Conservation (phyloP, 768 basidiomycete genomes). For the Hortiboletus campestris region DNA sequence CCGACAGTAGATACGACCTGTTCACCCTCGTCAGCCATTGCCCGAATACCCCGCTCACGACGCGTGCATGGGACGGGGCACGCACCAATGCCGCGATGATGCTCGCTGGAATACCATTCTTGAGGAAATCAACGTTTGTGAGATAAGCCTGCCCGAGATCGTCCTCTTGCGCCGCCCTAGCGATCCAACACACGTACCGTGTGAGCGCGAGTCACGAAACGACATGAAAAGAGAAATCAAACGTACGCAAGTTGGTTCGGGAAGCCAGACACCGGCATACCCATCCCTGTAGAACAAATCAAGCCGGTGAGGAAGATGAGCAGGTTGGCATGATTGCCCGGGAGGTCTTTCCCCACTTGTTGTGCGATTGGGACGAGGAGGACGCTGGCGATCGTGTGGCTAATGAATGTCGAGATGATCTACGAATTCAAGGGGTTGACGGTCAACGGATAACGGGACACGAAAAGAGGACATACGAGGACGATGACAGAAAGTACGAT, state of each 20-base stretch:
- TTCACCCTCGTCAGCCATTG: background rate
- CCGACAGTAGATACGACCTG: conserved; percentile 22
- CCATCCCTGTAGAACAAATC: conserved; percentile 96
- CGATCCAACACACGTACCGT: background rate
- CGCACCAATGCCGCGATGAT: conserved; percentile 78
- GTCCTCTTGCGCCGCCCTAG: conserved; percentile 88
- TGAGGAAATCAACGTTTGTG: conserved; percentile 82
- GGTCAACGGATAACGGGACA: background rate
- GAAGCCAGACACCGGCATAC: conserved; percentile 98
- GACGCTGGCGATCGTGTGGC: conserved; percentile 95
- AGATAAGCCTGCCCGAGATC: conserved; percentile 90
- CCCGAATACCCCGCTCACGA: too few species aligned
- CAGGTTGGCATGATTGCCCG: conserved; percentile 67
- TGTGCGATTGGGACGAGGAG: conserved; percentile 96
- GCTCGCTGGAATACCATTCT: conserved; percentile 94
- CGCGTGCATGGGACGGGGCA: background rate
- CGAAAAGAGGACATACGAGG: conserved; percentile 45
- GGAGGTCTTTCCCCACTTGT: conserved; percentile 78
- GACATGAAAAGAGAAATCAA: background rate
- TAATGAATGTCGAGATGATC: conserved; percentile 93
- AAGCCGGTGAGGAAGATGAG: conserved; percentile 92
- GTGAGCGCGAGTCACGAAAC: background rate
- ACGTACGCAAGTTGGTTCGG: conserved; percentile 95
- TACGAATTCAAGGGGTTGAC: conserved; percentile 28
- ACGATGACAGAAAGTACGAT: conserved; percentile 68